Base-by-base conservation (phyloP, 225 moss, liverwort and hornwort genomes). In the Sphagnum tenellum region DNA sequence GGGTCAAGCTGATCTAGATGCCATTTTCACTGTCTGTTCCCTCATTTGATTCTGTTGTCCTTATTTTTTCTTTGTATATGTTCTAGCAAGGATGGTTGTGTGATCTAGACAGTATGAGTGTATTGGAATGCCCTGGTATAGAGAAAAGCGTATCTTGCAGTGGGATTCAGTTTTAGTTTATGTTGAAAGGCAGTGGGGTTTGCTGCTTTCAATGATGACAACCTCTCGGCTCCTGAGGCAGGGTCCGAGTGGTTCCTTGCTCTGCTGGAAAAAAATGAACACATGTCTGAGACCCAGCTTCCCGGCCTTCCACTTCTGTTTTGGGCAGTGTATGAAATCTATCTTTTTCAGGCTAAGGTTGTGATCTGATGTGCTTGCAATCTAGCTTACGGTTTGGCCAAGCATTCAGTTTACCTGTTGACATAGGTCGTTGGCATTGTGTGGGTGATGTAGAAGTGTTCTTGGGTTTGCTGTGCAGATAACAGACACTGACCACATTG, bases 1-100 rank as follows among this genome's bases (percentile, higher is more conserved):
- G 70, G 92, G 95, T 74, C 95, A 96, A 84, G 95, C 95, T 72
- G 95, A 96, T 77, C 77, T 96, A 56, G 95, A 96, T 83, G 95
- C 95, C 7, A 86, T 89, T 71, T 96, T 96, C 74, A 90, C 86
- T 82, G 95, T 96, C 66, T 69, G 77, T 64, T 69, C 12, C 44
- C 45, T 14, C 57, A 48, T 72, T n/a, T 5, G 12, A 47, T 6
- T 52, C 46, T 67, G 12, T 50, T 3, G 7, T 53, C 57, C 12
- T 55, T 10, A 7, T 5, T 5, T 50, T 54, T 46, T 49, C 9
- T 53, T 57, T 69, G 8, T 52, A 53, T 14, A 29, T 55, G 13
- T 50, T 63, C 12, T 12, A 29, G 29, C 29, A 29, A 29, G 29
- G 29, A 29, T 29, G 29, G 0, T 29, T 29, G 29, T 29, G 29